A percentile compares a stretch with the other conserved stretches of the same genome.
These are phyloP conservation scores for Vanilla planifolia DNA, from an alignment of 106 monocot genomes.

Conservation along the genomic window DNA sequence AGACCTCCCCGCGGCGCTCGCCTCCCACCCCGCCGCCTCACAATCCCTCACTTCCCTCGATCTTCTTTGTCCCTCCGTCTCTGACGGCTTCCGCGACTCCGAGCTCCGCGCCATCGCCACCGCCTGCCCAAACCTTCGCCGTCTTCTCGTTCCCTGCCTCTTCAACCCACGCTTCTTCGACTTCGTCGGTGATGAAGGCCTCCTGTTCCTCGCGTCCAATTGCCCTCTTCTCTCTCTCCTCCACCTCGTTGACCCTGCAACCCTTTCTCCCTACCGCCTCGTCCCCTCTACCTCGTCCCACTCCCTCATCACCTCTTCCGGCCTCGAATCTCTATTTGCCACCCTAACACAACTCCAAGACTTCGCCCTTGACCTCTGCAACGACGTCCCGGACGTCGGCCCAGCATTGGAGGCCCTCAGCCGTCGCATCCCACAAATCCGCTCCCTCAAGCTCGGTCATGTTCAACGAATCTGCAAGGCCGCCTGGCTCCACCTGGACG, in stretches of 20 bases:
- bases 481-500: slow-evolving; percentile 71
- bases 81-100: slow-evolving; percentile 57
- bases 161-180: slow-evolving; percentile 71
- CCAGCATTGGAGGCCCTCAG: slow-evolving; percentile 53
- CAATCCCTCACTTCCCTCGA: slow-evolving; percentile 32
- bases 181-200: slow-evolving; percentile 53
- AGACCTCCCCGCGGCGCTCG: slow-evolving; percentile 59
- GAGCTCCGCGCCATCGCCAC: slow-evolving; percentile 40
- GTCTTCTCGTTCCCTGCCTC: slow-evolving; percentile 48
- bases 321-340: slow-evolving; percentile 35
- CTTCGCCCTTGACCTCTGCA: slow-evolving; percentile 48
- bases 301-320: slow-evolving; percentile 37
- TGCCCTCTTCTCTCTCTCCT: slow-evolving; percentile 55
- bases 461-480: slow-evolving; percentile 75
- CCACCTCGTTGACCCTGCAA: slow-evolving; percentile 48
- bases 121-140: slow-evolving; percentile 46
- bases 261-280: slow-evolving; percentile 17
- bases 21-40: slow-evolving; percentile 18
- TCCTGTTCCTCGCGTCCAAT: slow-evolving; percentile 33
- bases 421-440: slow-evolving; percentile 35
- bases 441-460: slow-evolving; percentile 40
- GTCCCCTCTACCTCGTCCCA: neutral
- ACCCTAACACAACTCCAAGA: slow-evolving; percentile 54
- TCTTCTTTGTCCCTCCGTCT: slow-evolving; percentile 36
- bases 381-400: slow-evolving; percentile 39